Conservation (phyloP, 2,329 filamentous ascomycete genomes). For the Verticillium klebahnii region DNA sequence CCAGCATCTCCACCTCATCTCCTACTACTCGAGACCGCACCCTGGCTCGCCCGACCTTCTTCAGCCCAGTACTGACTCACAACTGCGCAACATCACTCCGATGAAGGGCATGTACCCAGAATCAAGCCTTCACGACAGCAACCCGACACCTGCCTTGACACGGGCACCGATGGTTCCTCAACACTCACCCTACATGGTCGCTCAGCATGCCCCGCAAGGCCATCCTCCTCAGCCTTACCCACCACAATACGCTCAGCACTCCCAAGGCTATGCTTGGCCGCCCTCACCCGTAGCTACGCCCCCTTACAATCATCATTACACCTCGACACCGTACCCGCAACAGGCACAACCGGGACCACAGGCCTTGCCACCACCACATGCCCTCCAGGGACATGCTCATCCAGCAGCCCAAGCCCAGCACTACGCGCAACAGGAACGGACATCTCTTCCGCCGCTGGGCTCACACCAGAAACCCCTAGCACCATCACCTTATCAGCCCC, state of each 20-base stretch:
- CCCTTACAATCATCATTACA: conserved; percentile 46
- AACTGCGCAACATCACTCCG: conserved; percentile 76
- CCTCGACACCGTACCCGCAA: conserved; percentile 27
- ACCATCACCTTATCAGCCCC: conserved; percentile 24
- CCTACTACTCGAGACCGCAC: conserved; percentile 85
- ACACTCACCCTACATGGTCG: conserved; percentile 28
- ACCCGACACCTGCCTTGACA: conserved; percentile 75
- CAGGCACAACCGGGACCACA: conserved; percentile 6
- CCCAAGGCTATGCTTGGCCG: conserved; percentile 44
- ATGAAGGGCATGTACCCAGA: conserved; percentile 96
- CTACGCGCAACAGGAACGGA: conserved; percentile 25
- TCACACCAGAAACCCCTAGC: conserved; percentile 21
- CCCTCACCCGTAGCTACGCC: conserved; percentile 52
- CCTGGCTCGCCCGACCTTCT: conserved; percentile 67
- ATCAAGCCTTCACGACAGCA: conserved; percentile 82
- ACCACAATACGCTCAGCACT: conserved; percentile 30
- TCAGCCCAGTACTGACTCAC: conserved; percentile 77
- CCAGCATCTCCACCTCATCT: conserved; percentile 95
- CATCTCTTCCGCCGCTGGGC: conserved; percentile 31
- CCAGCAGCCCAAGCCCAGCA: conserved; percentile 21
- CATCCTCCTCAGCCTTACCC: conserved; percentile 30
- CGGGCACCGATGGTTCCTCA: conserved; percentile 60
- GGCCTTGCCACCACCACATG: conserved; percentile 15
- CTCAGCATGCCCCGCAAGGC: conserved; percentile 27
- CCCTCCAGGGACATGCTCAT: conserved; percentile 19